Percentiles rank a stretch among this genome's conserved stretches.
Conservation (phyloP, 371 early-diverging fungal species). For the Mortierella sp. region DNA sequence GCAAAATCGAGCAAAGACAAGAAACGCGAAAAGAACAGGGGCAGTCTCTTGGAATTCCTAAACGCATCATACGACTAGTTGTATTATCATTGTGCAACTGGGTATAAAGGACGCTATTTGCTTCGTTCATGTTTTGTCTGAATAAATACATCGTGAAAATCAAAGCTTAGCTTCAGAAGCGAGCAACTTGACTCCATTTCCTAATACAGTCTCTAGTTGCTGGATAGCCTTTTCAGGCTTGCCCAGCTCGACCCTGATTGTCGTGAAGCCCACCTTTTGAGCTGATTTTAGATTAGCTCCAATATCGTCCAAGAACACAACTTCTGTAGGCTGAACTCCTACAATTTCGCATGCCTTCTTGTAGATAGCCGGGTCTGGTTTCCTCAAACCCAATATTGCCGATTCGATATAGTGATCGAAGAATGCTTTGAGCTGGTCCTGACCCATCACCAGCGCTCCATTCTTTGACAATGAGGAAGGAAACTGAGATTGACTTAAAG, state of each 20-base stretch:
- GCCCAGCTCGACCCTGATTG: constrained; percentile 73
- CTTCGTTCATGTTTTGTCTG: not conserved
- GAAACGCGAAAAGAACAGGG: constrained; percentile 54
- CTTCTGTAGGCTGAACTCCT: constrained; percentile 70
- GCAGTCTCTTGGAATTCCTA: constrained; percentile 44
- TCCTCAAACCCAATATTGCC: constrained; percentile 58
- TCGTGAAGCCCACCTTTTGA: constrained; percentile 71
- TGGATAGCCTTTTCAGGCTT: constrained; percentile 69
- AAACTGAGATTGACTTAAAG: constrained; percentile 60
- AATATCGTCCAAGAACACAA: constrained; percentile 83
- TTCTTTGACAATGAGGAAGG: constrained; percentile 7
- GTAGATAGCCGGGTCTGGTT: constrained; percentile 79
- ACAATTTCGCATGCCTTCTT: constrained; percentile 70
- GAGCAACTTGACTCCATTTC: constrained; percentile 26
- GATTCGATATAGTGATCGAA: constrained; percentile 46
- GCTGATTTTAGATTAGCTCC: constrained; percentile 76
- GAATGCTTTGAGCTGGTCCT: constrained; percentile 37
- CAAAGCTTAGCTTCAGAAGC: constrained; percentile 22
- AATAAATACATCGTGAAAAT: not conserved
- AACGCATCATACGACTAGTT: constrained; percentile 45
- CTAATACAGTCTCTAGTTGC: constrained; percentile 59
- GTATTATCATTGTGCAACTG: not conserved
- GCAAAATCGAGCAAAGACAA: constrained; percentile 55
- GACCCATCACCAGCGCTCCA: constrained; percentile 40
- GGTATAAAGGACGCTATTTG: not conserved